Conservation (phyloP, 148 eudicot species). For the Fagopyrum homotropicum region DNA sequence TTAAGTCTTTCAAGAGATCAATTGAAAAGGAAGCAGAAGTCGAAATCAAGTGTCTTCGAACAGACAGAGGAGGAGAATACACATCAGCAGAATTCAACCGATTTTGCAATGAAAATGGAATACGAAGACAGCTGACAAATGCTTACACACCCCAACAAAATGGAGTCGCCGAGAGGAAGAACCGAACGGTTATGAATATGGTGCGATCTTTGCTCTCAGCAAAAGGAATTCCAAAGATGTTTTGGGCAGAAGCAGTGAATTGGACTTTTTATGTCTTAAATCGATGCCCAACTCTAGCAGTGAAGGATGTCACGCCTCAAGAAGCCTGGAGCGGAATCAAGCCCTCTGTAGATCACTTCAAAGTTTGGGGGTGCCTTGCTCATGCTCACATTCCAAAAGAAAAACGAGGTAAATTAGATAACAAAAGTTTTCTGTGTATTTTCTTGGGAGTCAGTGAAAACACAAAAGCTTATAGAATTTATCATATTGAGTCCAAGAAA, state of each 20-base stretch:
- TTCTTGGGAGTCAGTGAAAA: neutral
- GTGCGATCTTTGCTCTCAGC: neutral
- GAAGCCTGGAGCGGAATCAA: conserved; percentile 9
- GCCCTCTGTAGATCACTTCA: neutral
- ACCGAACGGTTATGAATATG: conserved; percentile 15
- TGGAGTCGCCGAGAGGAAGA: conserved; percentile 7
- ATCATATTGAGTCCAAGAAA: neutral
- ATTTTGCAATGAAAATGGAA: conserved; percentile 8
- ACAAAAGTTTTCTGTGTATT: neutral
- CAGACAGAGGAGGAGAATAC: conserved; percentile 4
- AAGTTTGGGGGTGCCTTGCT: neutral
- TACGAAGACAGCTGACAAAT: conserved; percentile 11
- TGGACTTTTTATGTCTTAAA: neutral
- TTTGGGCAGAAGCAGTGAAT: neutral
- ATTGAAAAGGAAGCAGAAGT: conserved; percentile 1
- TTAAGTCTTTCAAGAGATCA: neutral
- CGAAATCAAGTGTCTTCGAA: neutral
- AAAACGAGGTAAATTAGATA: neutral
- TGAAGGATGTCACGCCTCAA: neutral
- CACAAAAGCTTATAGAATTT: neutral
- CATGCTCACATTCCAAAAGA: conserved; percentile 1
- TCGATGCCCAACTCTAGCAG: neutral
- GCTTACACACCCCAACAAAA: conserved; percentile 19
- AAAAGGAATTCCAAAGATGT: neutral
- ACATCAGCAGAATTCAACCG: conserved; percentile 8